phyloP scores from a whole-genome alignment of 164 flowering plant genomes.

The Annona squamosa region DNA sequence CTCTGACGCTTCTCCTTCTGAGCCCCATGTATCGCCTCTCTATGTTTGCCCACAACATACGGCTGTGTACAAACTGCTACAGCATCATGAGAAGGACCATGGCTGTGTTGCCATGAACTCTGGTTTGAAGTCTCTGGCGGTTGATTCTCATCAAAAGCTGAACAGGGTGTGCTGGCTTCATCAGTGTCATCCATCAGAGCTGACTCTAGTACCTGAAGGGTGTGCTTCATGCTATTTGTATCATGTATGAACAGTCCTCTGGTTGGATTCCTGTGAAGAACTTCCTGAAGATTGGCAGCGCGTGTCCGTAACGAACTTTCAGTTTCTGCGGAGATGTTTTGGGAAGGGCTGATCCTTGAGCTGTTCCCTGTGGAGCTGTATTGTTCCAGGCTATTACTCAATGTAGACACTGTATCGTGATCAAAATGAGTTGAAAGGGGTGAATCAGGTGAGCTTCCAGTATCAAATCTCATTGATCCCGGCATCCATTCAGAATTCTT shows the following conservation, averaged over 20 bases:
- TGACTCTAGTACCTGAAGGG: slow-evolving; percentile 55
- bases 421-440: slow-evolving; percentile 54
- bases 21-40: slow-evolving; percentile 17
- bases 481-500: slow-evolving; percentile 29
- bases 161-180: slow-evolving; percentile 23
- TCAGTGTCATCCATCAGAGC: slow-evolving; percentile 64
- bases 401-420: slow-evolving; percentile 35
- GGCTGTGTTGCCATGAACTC: slow-evolving; percentile 22
- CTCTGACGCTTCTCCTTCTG: slow-evolving; percentile 42
- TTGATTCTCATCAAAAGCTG: slow-evolving; percentile 24
- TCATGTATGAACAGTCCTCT: slow-evolving; percentile 17
- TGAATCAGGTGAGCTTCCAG: slow-evolving; percentile 51
- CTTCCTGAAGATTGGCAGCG: slow-evolving; percentile 16
- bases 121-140: slow-evolving; percentile 25
- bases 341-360: slow-evolving; percentile 42
- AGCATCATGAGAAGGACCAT: slow-evolving; percentile 17
- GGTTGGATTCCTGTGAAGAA: slow-evolving; percentile 10
- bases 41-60: slow-evolving; percentile 16
- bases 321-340: slow-evolving; percentile 43
- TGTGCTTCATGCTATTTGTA: slow-evolving; percentile 29
- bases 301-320: slow-evolving; percentile 25
- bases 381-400: slow-evolving; percentile 56
- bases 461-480: slow-evolving; percentile 36
- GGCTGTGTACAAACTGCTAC: slow-evolving; percentile 23
- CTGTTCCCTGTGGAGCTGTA: slow-evolving; percentile 48